Evolutionary conservation across 805 yeast genomes (phyloP).

Genomic region (Starmerella etchellsii): DNA sequence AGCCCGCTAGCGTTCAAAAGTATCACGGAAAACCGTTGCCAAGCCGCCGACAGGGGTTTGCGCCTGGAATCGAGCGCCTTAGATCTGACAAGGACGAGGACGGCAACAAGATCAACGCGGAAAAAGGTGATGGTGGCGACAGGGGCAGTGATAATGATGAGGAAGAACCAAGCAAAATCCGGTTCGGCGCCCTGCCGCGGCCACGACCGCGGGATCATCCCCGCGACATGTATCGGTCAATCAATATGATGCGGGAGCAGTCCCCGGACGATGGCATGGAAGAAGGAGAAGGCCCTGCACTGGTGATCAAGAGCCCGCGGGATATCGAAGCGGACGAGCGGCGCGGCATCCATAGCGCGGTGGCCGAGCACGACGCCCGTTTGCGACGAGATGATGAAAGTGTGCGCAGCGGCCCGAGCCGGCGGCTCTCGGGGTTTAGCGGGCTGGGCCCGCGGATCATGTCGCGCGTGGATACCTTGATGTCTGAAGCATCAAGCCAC

Average conservation of each 20-base stretch:
- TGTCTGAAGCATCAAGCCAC: conserved; percentile 8
- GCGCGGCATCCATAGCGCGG: conserved; percentile 19
- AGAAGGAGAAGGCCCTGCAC: conserved; percentile 60
- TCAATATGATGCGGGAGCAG: conserved; percentile 53
- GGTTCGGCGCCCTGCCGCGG: conserved; percentile 45
- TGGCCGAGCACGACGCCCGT: not conserved
- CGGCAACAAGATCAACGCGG: no score
- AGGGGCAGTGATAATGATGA: not conserved
- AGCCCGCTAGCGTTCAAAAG: not conserved
- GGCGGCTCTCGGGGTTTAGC: not conserved
- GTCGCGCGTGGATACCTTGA: conserved; percentile 9
- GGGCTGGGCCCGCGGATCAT: conserved; percentile 1
- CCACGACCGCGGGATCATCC: conserved; percentile 37
- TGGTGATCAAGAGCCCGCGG: conserved; percentile 65
- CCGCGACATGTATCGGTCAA: conserved; percentile 70
- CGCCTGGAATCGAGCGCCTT: no score
- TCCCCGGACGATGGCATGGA: conserved; percentile 21
- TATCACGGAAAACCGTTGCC: no score
- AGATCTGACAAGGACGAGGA: no score
- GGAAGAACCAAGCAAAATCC: conserved; percentile 27
- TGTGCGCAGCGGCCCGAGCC: not conserved
- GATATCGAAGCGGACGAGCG: conserved; percentile 38
- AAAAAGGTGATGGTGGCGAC: no score
- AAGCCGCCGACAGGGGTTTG: no score
- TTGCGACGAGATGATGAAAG: not conserved